Evolutionary conservation across 2,329 filamentous ascomycete species (phyloP).

Genomic region (Colletotrichum sublineola): DNA sequence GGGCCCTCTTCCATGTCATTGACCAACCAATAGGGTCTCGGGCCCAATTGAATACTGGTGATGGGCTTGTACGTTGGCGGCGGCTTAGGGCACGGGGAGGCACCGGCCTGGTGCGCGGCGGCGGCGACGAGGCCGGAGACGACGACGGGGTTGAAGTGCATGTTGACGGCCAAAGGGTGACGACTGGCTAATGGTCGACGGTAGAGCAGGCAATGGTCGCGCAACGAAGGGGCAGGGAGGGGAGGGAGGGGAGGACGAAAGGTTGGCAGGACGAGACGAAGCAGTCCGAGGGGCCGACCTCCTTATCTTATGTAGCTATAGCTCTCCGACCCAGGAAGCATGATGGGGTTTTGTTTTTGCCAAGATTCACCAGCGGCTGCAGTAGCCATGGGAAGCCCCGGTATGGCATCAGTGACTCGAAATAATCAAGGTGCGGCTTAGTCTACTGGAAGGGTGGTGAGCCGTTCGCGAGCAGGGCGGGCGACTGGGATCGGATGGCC

Average conservation of each 20-base stretch:
- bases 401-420: slow-evolving; percentile 5
- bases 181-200: background rate
- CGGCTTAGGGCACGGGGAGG: slow-evolving; percentile 34
- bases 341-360: slow-evolving; percentile 7
- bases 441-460: slow-evolving; percentile 2
- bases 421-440: slow-evolving; percentile 14
- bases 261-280: background rate
- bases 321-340: background rate
- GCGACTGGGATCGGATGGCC: slow-evolving; percentile 10
- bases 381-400: background rate
- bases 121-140: slow-evolving; percentile 49
- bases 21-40: slow-evolving; percentile 74
- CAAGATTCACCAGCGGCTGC: slow-evolving; percentile 16
- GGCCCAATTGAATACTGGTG: slow-evolving; percentile 69
- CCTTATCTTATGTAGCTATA: slow-evolving; percentile 35
- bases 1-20: slow-evolving; percentile 71
- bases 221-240: background rate
- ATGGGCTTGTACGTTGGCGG: slow-evolving; percentile 50
- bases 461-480: background rate
- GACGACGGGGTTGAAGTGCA: slow-evolving; percentile 50
- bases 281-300: background rate
- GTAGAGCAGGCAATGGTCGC: slow-evolving; percentile 2
- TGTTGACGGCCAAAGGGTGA: slow-evolving; percentile 40
- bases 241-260: background rate
- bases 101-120: slow-evolving; percentile 34